Base-by-base conservation (phyloP, 495 filamentous ascomycete genomes). In the Cetradonia linearis region DNA sequence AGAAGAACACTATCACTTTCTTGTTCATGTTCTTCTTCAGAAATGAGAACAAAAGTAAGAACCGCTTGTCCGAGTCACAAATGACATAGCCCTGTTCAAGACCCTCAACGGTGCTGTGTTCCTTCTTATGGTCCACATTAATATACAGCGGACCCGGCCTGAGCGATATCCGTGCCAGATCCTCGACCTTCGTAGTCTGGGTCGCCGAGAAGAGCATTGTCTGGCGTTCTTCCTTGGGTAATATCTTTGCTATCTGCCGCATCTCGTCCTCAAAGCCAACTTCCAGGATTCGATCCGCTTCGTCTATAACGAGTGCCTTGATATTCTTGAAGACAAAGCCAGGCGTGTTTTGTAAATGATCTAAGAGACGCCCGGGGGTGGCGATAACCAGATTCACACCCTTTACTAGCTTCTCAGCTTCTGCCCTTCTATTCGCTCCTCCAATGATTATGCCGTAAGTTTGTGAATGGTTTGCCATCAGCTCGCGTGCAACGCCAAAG, bases 231-330 rank as follows among this genome's bases (percentile, higher is more conserved):
- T 91, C 86, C 61, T 83, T 83, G 30, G 93, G 93, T 18, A 98
- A 77, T 56, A 98, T 94, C 76, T 95, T 96, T 70, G 97, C 82
- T 66, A 98, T 95, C 70, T 95, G 89, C 55, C 89, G 81, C 89
- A 96, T 95, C 28, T 98, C 93, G 66, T 97, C 94, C 68, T 98
- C 93, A 77, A 98, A 98, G 62, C 93, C 93, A 60, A 96, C 87
- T 75, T 98, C 93, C 34, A 98, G 76, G 61, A 96, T 97, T 20
- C 66, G 81, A 66, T 92, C 88, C 23, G 87, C 89, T 65, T 91
- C 89, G 67, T 94, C 89, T 62, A 95, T 93, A 42, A 97, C 81
- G 9, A 98, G 74, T 7, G 88, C 85, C 68, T 85, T 88, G 56
- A 96, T 70, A 71, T 97, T 96, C 73, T 95, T 95, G 78, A 88